Evolutionary conservation across 2,329 filamentous ascomycete genomes (phyloP), one percentile per base, ranked within the genome.

Genomic region (Colletotrichum eremochloae): DNA sequence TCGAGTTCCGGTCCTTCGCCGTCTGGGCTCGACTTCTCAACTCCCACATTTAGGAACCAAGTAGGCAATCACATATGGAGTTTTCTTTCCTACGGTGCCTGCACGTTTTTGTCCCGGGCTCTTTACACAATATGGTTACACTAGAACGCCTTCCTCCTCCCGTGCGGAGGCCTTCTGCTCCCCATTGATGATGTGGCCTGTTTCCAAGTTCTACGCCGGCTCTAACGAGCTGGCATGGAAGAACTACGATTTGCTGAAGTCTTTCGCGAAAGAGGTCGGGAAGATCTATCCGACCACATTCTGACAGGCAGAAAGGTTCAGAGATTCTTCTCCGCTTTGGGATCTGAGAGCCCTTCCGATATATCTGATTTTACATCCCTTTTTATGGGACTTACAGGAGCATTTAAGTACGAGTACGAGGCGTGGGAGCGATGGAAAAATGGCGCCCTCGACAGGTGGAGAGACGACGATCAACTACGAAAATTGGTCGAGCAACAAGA

Each of bases 141-240:
- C 24, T 24, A 24, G 24, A 24, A 24, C 24, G 24, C 24, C 24
- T 24, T 24, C 24, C 24, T 24, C 24, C 3, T 76, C 78, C 6
- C 77, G 75, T 61, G 73, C 74, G 50, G 74, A 78, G 20, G 82
- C 80, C 58, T 82, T 82, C 73, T 76, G 71, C 67, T 79, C 78
- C 2, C 78, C 79, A 33, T 80, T 76, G 65, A 80, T 82, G 77
- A 78, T 82, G 76, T 81, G 77, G 80, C 79, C 79, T 0, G 76
- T 82, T 1, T 75, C 63, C 0, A 61, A 74, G 33, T 83, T 82
- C 69, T 82, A 81, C 61, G 72, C 79, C n/a, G 76, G 79, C 20
- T 75, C 38, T 5, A 81, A 80, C 64, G 75, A 76, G 42, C 24
- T 50, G 18, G 15, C 58, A 29, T 4, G 12, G 58, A 50, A 24